These are phyloP conservation scores for Phanerochaete sordida DNA, from an alignment of 768 basidiomycete species.

Conservation along the genomic window DNA sequence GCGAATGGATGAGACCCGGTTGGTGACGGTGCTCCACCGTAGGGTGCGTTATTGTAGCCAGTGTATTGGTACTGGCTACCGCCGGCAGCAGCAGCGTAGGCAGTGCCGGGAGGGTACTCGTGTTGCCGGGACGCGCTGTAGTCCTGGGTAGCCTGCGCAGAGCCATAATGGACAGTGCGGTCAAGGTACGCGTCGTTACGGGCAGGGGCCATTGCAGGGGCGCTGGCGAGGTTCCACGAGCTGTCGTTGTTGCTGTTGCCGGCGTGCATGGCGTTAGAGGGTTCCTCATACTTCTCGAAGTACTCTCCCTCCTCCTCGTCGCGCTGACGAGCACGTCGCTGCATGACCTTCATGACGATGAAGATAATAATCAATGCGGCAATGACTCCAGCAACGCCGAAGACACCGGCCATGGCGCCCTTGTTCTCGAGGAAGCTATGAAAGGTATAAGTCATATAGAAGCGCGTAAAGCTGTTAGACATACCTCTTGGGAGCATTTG, in stretches of 20 bases:
- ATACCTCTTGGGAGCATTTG: not conserved
- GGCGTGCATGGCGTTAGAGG: constrained; percentile 6
- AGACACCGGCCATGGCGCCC: constrained; percentile 44
- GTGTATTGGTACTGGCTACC: constrained; percentile 24
- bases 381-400: constrained; percentile 38
- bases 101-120: constrained; percentile 26
- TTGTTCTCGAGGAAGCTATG: constrained; percentile 44
- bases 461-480: not conserved
- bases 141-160: constrained; percentile 2
- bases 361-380: constrained; percentile 29
- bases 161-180: constrained; percentile 25
- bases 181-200: constrained; percentile 22
- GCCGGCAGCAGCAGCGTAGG: constrained; percentile 21
- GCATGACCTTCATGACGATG: constrained; percentile 25
- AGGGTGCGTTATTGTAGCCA: constrained; percentile 4
- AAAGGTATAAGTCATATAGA: not conserved
- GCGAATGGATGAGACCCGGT: constrained; percentile 10
- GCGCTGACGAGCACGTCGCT: constrained; percentile 24
- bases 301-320: constrained; percentile 26
- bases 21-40: constrained; percentile 1
- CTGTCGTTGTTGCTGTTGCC: constrained; percentile 7
- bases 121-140: constrained; percentile 24
- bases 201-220: constrained; percentile 14
- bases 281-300: constrained; percentile 25
- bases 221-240: constrained; percentile 13